Percentiles rank a stretch among this genome's conserved stretches.
These are phyloP conservation scores for Sporothrix inflata DNA, from an alignment of 2,329 filamentous ascomycete species.

Conservation along the genomic window DNA sequence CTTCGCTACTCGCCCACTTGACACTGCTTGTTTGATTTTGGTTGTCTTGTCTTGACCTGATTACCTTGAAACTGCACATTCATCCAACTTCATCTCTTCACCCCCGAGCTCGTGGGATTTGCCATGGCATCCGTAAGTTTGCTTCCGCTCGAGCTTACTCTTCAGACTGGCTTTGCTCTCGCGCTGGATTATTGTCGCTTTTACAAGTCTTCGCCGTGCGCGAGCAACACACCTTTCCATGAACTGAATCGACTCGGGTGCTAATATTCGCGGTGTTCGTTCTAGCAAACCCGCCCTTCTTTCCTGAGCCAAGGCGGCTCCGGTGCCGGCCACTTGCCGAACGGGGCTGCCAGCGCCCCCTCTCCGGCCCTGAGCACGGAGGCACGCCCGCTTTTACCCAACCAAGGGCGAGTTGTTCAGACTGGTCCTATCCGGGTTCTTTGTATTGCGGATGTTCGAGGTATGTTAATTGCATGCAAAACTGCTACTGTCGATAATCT, in stretches of 20 bases:
- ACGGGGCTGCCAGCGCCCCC: constrained; percentile 57
- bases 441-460: constrained; percentile 73
- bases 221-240: not conserved
- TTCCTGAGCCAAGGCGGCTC: constrained; percentile 48
- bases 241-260: too few species aligned
- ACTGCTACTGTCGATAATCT: not conserved
- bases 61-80: not conserved
- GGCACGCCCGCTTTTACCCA: constrained; percentile 67
- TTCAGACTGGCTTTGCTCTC: not conserved
- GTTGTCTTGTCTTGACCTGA: not conserved
- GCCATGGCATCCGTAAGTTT: constrained; percentile 32
- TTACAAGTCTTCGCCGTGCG: not conserved
- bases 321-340: constrained; percentile 60
- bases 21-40: not conserved
- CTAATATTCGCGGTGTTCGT: not conserved
- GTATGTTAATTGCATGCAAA: constrained; percentile 48
- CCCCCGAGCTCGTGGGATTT: not conserved
- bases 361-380: constrained; percentile 57
- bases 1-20: not conserved
- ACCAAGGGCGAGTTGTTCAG: constrained; percentile 68
- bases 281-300: constrained; percentile 44
- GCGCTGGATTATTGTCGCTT: not conserved
- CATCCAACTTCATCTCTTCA: not conserved
- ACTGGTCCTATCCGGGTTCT: constrained; percentile 68
- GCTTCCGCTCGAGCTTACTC: too few species aligned